Evolutionary conservation across 1,139 yeast species (phyloP).

Genomic region (Kazachstania sp.): DNA sequence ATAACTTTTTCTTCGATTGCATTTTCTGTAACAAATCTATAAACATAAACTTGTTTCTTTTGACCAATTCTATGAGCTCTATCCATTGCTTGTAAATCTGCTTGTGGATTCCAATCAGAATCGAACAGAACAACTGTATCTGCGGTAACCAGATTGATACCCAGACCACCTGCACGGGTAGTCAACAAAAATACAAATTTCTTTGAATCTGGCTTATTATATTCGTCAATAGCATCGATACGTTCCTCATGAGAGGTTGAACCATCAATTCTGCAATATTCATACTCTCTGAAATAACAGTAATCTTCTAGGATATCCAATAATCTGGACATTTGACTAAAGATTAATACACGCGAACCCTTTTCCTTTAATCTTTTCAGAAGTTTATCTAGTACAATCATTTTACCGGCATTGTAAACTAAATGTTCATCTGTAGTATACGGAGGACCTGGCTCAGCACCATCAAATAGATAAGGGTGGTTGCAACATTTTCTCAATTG

Average conservation of each 20-base stretch:
- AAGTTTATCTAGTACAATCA: constrained; percentile 62
- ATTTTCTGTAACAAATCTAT: constrained; percentile 66
- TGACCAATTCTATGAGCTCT: constrained; percentile 85
- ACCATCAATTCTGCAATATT: constrained; percentile 74
- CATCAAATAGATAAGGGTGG: constrained; percentile 75
- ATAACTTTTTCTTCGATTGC: constrained; percentile 76
- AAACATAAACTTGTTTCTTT: constrained; percentile 71
- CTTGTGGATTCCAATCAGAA: constrained; percentile 85
- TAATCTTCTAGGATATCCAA: constrained; percentile 74
- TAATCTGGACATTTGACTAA: constrained; percentile 77
- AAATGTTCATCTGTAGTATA: constrained; percentile 77
- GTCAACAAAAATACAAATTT: constrained; percentile 66
- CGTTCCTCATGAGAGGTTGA: constrained; percentile 73
- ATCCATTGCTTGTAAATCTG: constrained; percentile 83
- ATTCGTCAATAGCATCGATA: constrained; percentile 67
- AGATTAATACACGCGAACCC: constrained; percentile 68
- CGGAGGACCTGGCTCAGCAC: constrained; percentile 86
- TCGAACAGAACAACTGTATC: constrained; percentile 67
- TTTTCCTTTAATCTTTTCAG: constrained; percentile 53
- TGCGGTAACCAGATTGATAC: constrained; percentile 69
- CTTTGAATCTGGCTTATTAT: constrained; percentile 58
- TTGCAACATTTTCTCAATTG: constrained; percentile 77
- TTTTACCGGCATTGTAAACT: constrained; percentile 61
- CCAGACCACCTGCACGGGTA: constrained; percentile 83
- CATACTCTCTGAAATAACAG: constrained; percentile 56